phyloP scores from a whole-genome alignment of 257 asterid species.

The Solanum raphanifolium region DNA sequence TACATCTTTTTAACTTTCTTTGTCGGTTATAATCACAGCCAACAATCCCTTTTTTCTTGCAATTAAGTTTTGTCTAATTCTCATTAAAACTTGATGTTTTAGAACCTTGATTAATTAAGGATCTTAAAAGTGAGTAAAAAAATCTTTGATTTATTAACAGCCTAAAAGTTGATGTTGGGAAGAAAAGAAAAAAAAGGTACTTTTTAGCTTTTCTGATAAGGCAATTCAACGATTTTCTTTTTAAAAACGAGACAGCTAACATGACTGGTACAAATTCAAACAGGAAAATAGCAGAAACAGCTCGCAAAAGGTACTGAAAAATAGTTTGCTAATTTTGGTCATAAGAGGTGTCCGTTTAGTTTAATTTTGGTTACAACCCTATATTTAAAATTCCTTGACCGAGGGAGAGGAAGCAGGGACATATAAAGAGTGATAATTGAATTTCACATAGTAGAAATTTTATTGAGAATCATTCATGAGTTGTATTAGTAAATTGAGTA shows the following conservation, averaged over 20 bases:
- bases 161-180: background rate
- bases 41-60: background rate
- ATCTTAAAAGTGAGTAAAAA: background rate
- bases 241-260: background rate
- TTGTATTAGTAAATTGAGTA: slow-evolving; percentile 15
- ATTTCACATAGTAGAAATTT: background rate
- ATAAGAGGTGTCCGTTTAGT: background rate
- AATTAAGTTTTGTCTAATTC: background rate
- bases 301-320: background rate
- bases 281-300: background rate
- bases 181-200: background rate
- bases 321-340: background rate
- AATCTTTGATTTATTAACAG: background rate
- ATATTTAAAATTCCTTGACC: background rate
- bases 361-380: background rate
- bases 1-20: slow-evolving; percentile 4
- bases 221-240: background rate
- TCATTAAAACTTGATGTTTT: background rate
- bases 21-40: background rate
- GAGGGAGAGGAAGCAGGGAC: background rate
- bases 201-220: background rate
- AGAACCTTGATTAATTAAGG: background rate
- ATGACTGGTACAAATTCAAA: background rate
- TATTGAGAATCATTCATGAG: background rate
- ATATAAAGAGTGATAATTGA: background rate